These are phyloP conservation scores for Chytridium lagenaria DNA, from an alignment of 371 early-diverging fungal species.

Conservation along the genomic window DNA sequence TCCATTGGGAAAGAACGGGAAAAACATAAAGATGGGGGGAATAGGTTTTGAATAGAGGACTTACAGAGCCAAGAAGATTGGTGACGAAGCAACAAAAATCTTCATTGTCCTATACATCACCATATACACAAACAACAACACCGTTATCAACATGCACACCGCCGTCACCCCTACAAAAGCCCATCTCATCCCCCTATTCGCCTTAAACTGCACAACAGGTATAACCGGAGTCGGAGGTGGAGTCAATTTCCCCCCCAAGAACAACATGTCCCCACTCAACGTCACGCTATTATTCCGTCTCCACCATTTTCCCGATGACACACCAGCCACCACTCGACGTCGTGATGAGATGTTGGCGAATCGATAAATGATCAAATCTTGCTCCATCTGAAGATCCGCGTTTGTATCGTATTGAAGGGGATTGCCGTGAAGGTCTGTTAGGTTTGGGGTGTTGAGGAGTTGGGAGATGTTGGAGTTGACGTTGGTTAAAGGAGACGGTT, in stretches of 20 bases:
- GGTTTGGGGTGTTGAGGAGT: constrained; percentile 6
- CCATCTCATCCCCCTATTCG: constrained; percentile 11
- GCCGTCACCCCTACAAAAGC: constrained; percentile 1
- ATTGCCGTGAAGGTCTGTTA: not conserved
- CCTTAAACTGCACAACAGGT: constrained; percentile 3
- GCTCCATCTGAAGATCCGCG: not conserved
- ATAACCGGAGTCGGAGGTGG: constrained; percentile 19
- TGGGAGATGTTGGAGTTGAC: constrained; percentile 3
- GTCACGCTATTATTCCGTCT: not conserved
- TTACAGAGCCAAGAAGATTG: constrained; percentile 16
- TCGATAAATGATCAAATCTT: not conserved
- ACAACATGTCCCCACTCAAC: not conserved
- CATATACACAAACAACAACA: constrained; percentile 18
- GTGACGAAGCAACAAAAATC: constrained; percentile 26
- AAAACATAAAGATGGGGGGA: too few relatives aligned
- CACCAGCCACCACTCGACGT: not conserved
- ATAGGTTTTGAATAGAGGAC: not conserved
- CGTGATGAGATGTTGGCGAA: not conserved
- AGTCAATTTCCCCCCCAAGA: constrained; percentile 3
- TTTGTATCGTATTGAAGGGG: not conserved
- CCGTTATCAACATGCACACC: constrained; percentile 14
- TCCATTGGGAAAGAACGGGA: too few relatives aligned
- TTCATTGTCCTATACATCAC: constrained; percentile 2
- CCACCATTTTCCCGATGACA: not conserved
- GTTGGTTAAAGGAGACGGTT: not conserved